Evolutionary conservation across 352 stramenopile genomes (phyloP).

Genomic region (Phytopythium montanum): DNA sequence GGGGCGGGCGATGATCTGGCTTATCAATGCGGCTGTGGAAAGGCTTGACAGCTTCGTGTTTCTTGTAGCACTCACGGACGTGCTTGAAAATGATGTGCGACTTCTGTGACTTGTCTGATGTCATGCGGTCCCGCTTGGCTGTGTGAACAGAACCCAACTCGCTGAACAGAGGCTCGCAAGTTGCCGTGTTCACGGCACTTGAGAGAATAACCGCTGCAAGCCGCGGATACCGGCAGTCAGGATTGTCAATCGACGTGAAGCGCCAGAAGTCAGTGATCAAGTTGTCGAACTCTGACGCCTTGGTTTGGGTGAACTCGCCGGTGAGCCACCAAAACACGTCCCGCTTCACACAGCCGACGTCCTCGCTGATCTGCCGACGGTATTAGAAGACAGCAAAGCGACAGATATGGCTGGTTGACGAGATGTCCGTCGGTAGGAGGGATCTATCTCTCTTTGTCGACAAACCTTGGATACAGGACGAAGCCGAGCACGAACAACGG

Average conservation of each 20-base stretch:
- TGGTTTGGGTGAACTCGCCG: neutral
- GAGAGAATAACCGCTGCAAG: neutral
- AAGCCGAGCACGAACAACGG: neutral
- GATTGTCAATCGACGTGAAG: neutral
- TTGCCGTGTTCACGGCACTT: neutral
- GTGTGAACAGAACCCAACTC: neutral
- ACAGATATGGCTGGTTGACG: neutral
- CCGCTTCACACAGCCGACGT: neutral
- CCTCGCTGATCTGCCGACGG: neutral
- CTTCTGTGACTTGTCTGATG: neutral
- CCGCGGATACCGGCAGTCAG: neutral
- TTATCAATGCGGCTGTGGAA: too few relatives aligned
- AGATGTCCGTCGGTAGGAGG: neutral
- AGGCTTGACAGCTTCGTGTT: too few relatives aligned
- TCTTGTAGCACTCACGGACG: too few relatives aligned
- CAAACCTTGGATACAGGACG: neutral
- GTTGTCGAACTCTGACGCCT: neutral
- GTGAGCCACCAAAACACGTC: neutral
- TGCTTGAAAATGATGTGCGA: neutral
- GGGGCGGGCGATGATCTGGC: too few relatives aligned
- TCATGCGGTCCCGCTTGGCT: neutral
- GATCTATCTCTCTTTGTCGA: neutral
- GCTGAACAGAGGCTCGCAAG: neutral
- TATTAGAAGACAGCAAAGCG: neutral
- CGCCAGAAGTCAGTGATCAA: neutral